Evolutionary conservation across 1,284 basidiomycete species (phyloP).

Genomic region (Apiotrichum laibachii): DNA sequence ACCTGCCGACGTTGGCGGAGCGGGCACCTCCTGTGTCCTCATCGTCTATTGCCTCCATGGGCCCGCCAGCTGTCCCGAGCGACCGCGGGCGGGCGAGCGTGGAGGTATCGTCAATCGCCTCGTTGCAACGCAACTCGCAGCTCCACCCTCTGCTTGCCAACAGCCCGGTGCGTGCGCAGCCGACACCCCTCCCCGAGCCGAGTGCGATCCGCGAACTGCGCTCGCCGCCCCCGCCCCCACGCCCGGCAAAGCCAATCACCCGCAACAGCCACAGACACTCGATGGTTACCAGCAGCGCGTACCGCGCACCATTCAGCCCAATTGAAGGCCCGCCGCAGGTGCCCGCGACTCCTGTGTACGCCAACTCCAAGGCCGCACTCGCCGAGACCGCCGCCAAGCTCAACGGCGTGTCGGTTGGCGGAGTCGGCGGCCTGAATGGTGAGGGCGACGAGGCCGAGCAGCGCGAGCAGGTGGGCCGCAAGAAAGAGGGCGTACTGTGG

Average conservation of each 20-base stretch:
- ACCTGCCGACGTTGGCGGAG: conserved; percentile 12
- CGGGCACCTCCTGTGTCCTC: conserved; percentile 21
- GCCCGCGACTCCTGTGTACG: not conserved
- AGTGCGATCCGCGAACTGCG: not conserved
- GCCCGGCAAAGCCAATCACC: not conserved
- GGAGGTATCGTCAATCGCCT: not conserved
- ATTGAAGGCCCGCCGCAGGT: conserved; percentile 4
- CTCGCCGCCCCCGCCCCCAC: not conserved
- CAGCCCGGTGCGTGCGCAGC: not conserved
- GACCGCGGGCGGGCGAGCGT: conserved; percentile 2
- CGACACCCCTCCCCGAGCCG: not conserved
- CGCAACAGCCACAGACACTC: conserved; percentile 28
- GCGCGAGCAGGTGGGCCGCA: conserved; percentile 45
- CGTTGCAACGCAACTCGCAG: not conserved
- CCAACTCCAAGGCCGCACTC: conserved; percentile 7
- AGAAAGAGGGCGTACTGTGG: conserved; percentile 52
- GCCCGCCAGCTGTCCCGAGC: not conserved
- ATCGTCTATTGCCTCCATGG: conserved; percentile 3
- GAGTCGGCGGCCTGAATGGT: conserved; percentile 37
- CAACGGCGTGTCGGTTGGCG: conserved; percentile 26
- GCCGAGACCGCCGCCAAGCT: conserved; percentile 23
- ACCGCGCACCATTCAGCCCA: conserved; percentile 32
- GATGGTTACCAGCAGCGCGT: conserved; percentile 24
- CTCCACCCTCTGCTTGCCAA: not conserved
- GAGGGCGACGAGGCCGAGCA: conserved; percentile 44